Base-by-base conservation (phyloP, 1,284 basidiomycete genomes). In the Apiotrichum siamense region DNA sequence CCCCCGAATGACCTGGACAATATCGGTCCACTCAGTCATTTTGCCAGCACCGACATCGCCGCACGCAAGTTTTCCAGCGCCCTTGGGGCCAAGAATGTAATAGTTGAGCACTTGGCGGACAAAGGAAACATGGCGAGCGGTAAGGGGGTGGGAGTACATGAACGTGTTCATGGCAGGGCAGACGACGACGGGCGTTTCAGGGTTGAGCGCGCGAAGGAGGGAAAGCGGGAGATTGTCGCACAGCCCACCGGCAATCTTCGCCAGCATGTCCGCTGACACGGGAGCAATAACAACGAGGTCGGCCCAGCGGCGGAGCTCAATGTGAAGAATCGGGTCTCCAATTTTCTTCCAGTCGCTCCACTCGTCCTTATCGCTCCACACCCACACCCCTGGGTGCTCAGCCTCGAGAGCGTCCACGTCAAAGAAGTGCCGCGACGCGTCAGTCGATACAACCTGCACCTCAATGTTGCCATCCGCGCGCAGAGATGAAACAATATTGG, bases 91-190 rank as follows among this genome's bases (percentile, higher is more conserved):
- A 4, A 85, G 77, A 11, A 97, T 80, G 42, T 82, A 75, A 67
- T 97, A 98, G 2, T 81, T 80, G 17, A 97, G 79, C 37, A 86
- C 79, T 1, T 91, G 84, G 25, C 77, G 78, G 3, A 92, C 78
- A 38, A 85, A 67, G 12, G 80, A 78, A 25, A 97, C 69, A 62
- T 98, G 94, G 54, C 84, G 81, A 3, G 80, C 79, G 0, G 94
- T 97, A 31, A 97, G 77, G n/a, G 91, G 90, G 66, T 98, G 92
- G 57, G 87, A 80, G 68, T 88, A 97, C 94, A 98, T 98, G 60
- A 88, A 77, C 6, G 93, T 97, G 71, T 98, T 98, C 94, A 97
- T 98, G 0, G 96, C 94, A 3, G 94, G 96, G 64, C 93, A 97
- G 27, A 97, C 74, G 62, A 86, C 87, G 17, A 88, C 90, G 2